These are phyloP conservation scores for Penicillium occitanis DNA, from an alignment of 2,329 filamentous ascomycete genomes.

Conservation along the genomic window DNA sequence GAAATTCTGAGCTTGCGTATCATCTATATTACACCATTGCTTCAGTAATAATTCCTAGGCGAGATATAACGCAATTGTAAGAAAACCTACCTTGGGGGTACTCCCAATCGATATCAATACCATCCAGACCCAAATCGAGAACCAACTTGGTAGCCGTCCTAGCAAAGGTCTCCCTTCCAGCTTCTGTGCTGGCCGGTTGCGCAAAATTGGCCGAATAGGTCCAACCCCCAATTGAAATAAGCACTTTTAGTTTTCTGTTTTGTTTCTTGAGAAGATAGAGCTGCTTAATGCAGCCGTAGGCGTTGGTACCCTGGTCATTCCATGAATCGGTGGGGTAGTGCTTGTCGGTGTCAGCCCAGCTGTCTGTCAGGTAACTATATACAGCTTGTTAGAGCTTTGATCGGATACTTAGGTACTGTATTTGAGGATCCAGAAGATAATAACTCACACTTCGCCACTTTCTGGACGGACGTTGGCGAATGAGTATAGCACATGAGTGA, in stretches of 20 bases:
- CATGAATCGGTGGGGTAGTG: slow-evolving; percentile 66
- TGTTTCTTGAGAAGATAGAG: slow-evolving; percentile 72
- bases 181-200: slow-evolving; percentile 62
- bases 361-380: slow-evolving; percentile 58
- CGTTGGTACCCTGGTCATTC: slow-evolving; percentile 70
- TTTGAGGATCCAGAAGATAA: not conserved
- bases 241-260: slow-evolving; percentile 72
- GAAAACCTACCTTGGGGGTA: slow-evolving; percentile 14
- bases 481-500: slow-evolving; percentile 84
- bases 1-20: slow-evolving; percentile 44
- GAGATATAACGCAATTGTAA: not conserved
- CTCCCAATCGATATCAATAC: slow-evolving; percentile 26
- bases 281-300: slow-evolving; percentile 76
- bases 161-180: slow-evolving; percentile 66
- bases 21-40: slow-evolving; percentile 30
- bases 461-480: slow-evolving; percentile 83
- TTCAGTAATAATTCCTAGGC: slow-evolving; percentile 10
- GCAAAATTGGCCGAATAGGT: slow-evolving; percentile 77
- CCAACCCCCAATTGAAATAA: slow-evolving; percentile 82
- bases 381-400: not conserved
- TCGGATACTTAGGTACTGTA: not conserved
- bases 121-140: slow-evolving; percentile 72
- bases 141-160: slow-evolving; percentile 71
- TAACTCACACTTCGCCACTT: slow-evolving; percentile 70
- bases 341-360: slow-evolving; percentile 67